Percentiles rank a stretch among this genome's conserved stretches.
Evolutionary conservation across 208 protist species (phyloP).

Genomic region (Vickermania spadyakhi): DNA sequence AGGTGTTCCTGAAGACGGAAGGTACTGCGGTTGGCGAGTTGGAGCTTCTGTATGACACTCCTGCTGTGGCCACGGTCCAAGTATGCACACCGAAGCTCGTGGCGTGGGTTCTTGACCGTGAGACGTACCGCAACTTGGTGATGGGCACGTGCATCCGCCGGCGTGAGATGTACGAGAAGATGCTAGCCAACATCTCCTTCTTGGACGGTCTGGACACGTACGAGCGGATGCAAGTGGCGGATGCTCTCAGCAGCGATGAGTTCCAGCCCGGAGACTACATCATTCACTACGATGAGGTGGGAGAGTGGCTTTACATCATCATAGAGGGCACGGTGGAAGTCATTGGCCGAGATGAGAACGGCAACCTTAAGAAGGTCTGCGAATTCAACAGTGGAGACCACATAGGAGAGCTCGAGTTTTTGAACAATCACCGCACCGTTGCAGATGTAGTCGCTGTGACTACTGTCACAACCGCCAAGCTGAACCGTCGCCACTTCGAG

Average conservation of each 20-base stretch:
- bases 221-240: slow-evolving; percentile 82
- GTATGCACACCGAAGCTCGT: slow-evolving; percentile 65
- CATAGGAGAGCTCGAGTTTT: slow-evolving; percentile 86
- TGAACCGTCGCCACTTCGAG: slow-evolving; percentile 89
- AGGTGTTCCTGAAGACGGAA: slow-evolving; percentile 83
- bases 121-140: slow-evolving; percentile 87
- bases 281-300: slow-evolving; percentile 78
- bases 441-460: slow-evolving; percentile 75
- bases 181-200: slow-evolving; percentile 73
- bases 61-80: slow-evolving; percentile 74
- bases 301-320: slow-evolving; percentile 89
- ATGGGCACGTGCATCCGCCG: slow-evolving; percentile 83
- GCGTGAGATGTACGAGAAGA: slow-evolving; percentile 65
- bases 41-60: slow-evolving; percentile 87
- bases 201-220: slow-evolving; percentile 69
- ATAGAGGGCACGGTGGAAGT: slow-evolving; percentile 81
- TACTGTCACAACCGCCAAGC: slow-evolving; percentile 73
- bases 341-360: slow-evolving; percentile 66
- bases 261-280: slow-evolving; percentile 73
- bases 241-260: slow-evolving; percentile 80
- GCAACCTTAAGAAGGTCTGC: slow-evolving; percentile 65
- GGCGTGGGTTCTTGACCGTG: slow-evolving; percentile 84
- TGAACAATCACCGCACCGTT: slow-evolving; percentile 83
- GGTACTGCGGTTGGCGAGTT: slow-evolving; percentile 81
- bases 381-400: slow-evolving; percentile 78